phyloP scores from a whole-genome alignment of 2,329 filamentous ascomycete genomes.

The Neopestalotiopsis sp. region DNA sequence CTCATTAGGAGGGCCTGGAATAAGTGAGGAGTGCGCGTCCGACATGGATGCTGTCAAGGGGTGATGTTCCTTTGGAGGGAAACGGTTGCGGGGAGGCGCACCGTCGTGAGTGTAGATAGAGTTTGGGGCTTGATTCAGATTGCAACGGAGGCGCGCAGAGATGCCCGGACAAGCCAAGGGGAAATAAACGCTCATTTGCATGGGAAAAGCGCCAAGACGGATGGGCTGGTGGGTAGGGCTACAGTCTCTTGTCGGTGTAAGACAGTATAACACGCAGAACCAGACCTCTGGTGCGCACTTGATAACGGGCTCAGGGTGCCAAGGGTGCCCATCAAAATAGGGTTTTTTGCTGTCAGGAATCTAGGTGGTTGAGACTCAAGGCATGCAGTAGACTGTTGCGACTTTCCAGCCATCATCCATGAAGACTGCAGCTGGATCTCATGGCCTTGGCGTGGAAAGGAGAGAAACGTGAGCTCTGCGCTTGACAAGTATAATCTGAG shows the following conservation, averaged over 20 bases:
- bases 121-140: not conserved
- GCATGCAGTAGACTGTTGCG: not conserved
- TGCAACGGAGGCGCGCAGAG: not conserved
- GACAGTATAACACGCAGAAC: not conserved
- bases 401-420: conserved; percentile 1
- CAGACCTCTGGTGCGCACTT: not conserved
- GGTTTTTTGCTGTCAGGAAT: not conserved
- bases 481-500: not conserved
- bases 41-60: not conserved
- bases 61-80: not conserved
- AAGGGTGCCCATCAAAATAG: not conserved
- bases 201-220: not conserved
- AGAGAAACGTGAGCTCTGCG: not conserved
- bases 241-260: not conserved
- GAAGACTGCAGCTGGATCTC: not conserved
- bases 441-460: not conserved
- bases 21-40: not conserved
- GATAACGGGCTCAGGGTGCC: not conserved
- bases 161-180: not conserved
- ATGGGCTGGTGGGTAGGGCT: not conserved
- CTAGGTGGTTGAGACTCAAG: not conserved
- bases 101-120: not conserved
- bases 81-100: not conserved
- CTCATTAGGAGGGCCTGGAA: not conserved
- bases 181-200: not conserved